Evolutionary conservation across 164 flowering plant species (phyloP), one percentile per base, ranked within the genome.

Genomic region (Hamamelis virginiana): DNA sequence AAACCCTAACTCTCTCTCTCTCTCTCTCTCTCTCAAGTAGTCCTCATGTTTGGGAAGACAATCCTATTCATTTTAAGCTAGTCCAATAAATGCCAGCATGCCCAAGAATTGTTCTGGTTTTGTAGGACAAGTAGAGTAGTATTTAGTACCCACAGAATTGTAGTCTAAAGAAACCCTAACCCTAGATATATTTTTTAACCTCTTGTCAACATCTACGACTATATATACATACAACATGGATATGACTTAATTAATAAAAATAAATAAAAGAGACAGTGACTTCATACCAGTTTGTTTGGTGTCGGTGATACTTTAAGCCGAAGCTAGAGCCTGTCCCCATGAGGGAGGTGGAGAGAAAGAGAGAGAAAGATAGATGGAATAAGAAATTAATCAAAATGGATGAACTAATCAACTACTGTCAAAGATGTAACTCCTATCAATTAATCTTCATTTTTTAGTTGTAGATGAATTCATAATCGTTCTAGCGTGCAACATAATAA

Each of bases 101-200:
- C 41, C 41, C 41, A 33, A 33, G 41, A 50, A 1, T 50, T 50
- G 19, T 50, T 50, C 53, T 50, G 18, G n/a, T 50, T 50, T 12
- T 50, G 16, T n/a, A 2, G 0, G 53, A 50, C 16, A 50, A 22
- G 43, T 59, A 18, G 12, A 11, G 8, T 27, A 28, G 38, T 44
- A 23, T 27, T 9, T 33, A 33, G 41, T 33, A 6, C 6, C 53
- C 19, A 50, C 19, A 13, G n/a, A n/a, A 16, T 50, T 50, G 16
- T 28, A 15, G 33, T 28, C 25, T 59, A 9, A 59, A 16, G 62
- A 59, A 59, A 59, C 62, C 62, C 62, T 59, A 59, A 59, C 41
- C 62, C 62, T 18, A 59, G 53, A n/a, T n/a, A 50, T n/a, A n/a
- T n/a, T n/a, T n/a, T n/a, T n/a, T n/a, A n/a, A n/a, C n/a, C n/a